phyloP scores from a whole-genome alignment of 805 yeast species.

The Metschnikowia continentalis region DNA sequence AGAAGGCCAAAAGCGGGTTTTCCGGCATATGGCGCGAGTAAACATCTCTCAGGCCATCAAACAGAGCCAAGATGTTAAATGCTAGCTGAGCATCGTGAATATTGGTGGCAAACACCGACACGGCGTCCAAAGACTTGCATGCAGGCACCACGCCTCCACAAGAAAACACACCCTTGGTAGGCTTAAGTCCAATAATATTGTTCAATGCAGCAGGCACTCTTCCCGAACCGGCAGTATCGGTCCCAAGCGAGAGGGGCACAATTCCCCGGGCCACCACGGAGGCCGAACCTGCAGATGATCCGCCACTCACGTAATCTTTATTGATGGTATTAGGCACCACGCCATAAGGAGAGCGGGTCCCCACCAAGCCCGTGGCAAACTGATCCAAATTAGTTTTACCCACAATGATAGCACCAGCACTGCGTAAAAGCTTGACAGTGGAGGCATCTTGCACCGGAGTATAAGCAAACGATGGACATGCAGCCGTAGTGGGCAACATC shows the following conservation, averaged over 20 bases:
- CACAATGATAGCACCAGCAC: constrained; percentile 87
- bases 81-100: constrained; percentile 79
- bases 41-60: constrained; percentile 66
- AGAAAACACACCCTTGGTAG: constrained; percentile 84
- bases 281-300: constrained; percentile 96
- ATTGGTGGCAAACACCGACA: constrained; percentile 76
- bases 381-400: constrained; percentile 97
- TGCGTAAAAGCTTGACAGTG: constrained; percentile 65
- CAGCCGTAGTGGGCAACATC: constrained; percentile 86
- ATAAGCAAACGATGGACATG: constrained; percentile 83
- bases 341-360: constrained; percentile 94
- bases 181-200: constrained; percentile 88
- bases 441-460: constrained; percentile 69
- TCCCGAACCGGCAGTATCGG: constrained; percentile 98
- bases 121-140: constrained; percentile 90
- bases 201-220: constrained; percentile 95
- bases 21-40: constrained; percentile 75
- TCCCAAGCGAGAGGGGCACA: constrained; percentile 86
- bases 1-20: constrained; percentile 58
- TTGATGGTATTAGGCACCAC: constrained; percentile 77
- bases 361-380: constrained; percentile 96
- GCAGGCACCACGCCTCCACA: constrained; percentile 96
- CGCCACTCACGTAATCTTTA: constrained; percentile 81
- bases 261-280: constrained; percentile 84
- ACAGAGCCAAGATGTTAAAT: constrained; percentile 66